Conservation (phyloP, 768 basidiomycete species). For the Boletus bicolor region DNA sequence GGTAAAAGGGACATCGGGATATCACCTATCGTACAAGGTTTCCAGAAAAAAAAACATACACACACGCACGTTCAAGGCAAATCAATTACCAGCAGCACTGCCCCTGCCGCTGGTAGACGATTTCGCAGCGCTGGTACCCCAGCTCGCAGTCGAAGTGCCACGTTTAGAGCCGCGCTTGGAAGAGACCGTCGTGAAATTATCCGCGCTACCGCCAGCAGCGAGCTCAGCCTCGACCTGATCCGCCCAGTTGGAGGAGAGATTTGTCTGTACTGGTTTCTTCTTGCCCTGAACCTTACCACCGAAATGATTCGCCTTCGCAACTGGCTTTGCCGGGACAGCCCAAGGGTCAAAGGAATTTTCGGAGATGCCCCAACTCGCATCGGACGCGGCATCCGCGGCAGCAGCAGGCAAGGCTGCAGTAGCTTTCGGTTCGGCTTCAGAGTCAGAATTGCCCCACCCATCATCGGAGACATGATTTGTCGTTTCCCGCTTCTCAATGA, state of each 20-base stretch:
- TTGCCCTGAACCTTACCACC: slow-evolving; percentile 1
- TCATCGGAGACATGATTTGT: slow-evolving; percentile 4
- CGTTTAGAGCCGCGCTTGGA: slow-evolving; percentile 16
- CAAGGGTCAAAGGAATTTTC: slow-evolving; percentile 24
- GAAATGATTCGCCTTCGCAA: slow-evolving; percentile 1
- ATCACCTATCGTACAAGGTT: slow-evolving; percentile 8
- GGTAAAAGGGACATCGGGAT: neutral
- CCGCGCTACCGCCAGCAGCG: neutral
- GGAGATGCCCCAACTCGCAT: slow-evolving; percentile 22
- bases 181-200: neutral
- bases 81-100: slow-evolving; percentile 18
- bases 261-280: slow-evolving; percentile 12
- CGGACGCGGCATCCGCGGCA: slow-evolving; percentile 14
- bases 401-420: neutral
- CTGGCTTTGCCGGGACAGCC: slow-evolving; percentile 3
- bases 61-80: neutral
- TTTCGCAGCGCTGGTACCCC: slow-evolving; percentile 9
- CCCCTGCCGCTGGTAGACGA: slow-evolving; percentile 29
- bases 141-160: slow-evolving; percentile 11
- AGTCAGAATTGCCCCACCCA: slow-evolving; percentile 23
- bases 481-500: slow-evolving; percentile 25
- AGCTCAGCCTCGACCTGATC: slow-evolving; percentile 26
- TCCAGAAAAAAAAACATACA: neutral
- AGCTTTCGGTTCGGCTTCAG: slow-evolving; percentile 10
- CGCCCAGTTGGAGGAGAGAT: slow-evolving; percentile 20